Conservation (phyloP, 2,329 filamentous ascomycete genomes). For the Zymoseptoria pseudotritici region DNA sequence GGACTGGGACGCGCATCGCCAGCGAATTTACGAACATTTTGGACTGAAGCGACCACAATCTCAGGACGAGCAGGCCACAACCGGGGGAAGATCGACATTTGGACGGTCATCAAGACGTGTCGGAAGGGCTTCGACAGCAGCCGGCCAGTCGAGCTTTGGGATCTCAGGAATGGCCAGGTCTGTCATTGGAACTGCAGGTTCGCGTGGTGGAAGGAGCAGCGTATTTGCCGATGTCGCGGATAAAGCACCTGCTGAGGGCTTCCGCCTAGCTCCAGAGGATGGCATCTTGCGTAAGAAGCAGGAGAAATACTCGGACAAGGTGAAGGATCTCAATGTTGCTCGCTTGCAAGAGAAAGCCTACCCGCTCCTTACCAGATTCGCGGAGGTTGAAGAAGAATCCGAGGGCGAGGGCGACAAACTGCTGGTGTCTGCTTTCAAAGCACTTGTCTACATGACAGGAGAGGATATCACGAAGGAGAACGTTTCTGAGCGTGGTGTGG, state of each 20-base stretch:
- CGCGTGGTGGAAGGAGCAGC: slow-evolving; percentile 34
- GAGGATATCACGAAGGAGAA: slow-evolving; percentile 59
- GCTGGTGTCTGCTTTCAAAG: slow-evolving; percentile 73
- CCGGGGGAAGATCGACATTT: slow-evolving; percentile 40
- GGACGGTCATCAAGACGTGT: slow-evolving; percentile 42
- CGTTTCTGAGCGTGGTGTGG: slow-evolving; percentile 53
- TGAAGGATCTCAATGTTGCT: slow-evolving; percentile 69
- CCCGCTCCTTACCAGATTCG: slow-evolving; percentile 69
- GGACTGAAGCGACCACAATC: slow-evolving; percentile 54
- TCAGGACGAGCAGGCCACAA: slow-evolving; percentile 26
- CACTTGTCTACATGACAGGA: slow-evolving; percentile 68
- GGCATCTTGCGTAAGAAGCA: slow-evolving; percentile 79
- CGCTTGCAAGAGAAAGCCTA: slow-evolving; percentile 61
- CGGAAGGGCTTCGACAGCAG: slow-evolving; percentile 25
- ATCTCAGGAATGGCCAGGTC: slow-evolving; percentile 70
- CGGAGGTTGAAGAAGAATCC: slow-evolving; percentile 62
- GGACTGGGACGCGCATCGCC: slow-evolving; percentile 92
- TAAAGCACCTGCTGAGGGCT: slow-evolving; percentile 40
- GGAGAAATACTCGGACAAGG: slow-evolving; percentile 67
- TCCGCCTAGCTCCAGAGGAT: slow-evolving; percentile 55
- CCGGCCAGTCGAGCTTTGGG: slow-evolving; percentile 51
- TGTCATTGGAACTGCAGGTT: slow-evolving; percentile 73
- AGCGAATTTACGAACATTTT: slow-evolving; percentile 92
- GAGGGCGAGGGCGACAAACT: slow-evolving; percentile 55
- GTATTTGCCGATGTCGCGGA: slow-evolving; percentile 38